phyloP scores from a whole-genome alignment of 2,329 filamentous ascomycete species.

The Leptosphaerulina australis region DNA sequence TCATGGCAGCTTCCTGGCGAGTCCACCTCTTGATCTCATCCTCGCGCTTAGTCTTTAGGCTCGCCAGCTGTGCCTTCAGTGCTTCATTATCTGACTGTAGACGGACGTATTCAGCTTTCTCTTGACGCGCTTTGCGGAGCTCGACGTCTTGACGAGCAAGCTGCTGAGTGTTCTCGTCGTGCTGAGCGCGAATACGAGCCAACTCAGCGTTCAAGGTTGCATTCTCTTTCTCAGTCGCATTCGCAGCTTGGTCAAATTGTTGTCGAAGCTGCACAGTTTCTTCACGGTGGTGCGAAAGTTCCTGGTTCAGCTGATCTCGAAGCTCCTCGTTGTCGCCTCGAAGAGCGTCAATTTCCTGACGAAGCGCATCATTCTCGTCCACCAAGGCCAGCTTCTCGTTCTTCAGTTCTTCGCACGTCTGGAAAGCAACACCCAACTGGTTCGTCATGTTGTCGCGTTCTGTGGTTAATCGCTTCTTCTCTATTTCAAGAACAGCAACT shows the following conservation, averaged over 20 bases:
- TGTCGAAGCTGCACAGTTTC: conserved; percentile 45
- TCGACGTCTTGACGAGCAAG: conserved; percentile 43
- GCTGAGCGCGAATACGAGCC: conserved; percentile 38
- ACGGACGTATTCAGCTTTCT: conserved; percentile 54
- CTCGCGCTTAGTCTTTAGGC: conserved; percentile 73
- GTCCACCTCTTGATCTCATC: conserved; percentile 49
- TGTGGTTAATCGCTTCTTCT: conserved; percentile 65
- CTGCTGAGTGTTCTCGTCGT: conserved; percentile 47
- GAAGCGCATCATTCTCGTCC: conserved; percentile 46
- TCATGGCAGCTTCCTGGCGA: conserved; percentile 40
- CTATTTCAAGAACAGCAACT: conserved; percentile 66
- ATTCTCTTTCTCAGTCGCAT: conserved; percentile 44
- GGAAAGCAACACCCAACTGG: conserved; percentile 66
- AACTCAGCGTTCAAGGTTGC: conserved; percentile 43
- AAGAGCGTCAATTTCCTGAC: conserved; percentile 45
- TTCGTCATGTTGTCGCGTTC: conserved; percentile 70
- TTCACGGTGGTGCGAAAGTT: conserved; percentile 42
- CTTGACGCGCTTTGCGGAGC: conserved; percentile 44
- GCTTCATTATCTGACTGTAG: conserved; percentile 74
- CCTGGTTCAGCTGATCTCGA: conserved; percentile 41
- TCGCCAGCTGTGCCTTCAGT: conserved; percentile 74
- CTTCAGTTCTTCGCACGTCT: conserved; percentile 60
- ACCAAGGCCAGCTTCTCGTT: conserved; percentile 51
- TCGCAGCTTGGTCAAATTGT: conserved; percentile 42
- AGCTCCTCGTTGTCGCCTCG: conserved; percentile 44